Evolutionary conservation across 1,139 yeast species (phyloP).

Genomic region (Suhomyces yuchorum): DNA sequence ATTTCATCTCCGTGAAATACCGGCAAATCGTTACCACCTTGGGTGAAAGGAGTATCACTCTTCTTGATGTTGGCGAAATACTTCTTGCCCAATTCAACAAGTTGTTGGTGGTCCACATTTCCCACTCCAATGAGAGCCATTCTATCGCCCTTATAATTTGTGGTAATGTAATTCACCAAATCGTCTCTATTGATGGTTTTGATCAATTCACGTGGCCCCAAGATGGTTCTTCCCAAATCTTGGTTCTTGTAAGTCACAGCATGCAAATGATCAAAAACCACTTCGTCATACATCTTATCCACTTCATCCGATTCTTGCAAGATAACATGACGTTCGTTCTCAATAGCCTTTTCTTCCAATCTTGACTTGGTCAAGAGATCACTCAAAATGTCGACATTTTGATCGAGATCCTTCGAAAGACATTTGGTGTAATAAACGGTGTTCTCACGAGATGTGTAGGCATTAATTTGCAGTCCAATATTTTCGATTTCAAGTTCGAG

Average conservation of each 20-base stretch:
- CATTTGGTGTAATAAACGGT: conserved; percentile 96
- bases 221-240: conserved; percentile 94
- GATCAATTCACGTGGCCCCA: conserved; percentile 92
- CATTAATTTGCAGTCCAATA: conserved; percentile 95
- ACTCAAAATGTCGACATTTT: conserved; percentile 82
- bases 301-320: conserved; percentile 97
- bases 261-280: conserved; percentile 94
- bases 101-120: conserved; percentile 81
- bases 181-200: conserved; percentile 76
- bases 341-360: conserved; percentile 81
- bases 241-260: conserved; percentile 89
- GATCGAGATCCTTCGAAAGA: conserved; percentile 75
- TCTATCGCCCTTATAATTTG: conserved; percentile 93
- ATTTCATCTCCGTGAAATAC: conserved; percentile 84
- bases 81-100: conserved; percentile 74
- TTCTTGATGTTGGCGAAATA: conserved; percentile 76
- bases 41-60: conserved; percentile 62
- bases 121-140: conserved; percentile 98
- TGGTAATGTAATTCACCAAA: conserved; percentile 73
- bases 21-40: conserved; percentile 82
- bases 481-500: conserved; percentile 93
- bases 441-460: conserved; percentile 95
- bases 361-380: conserved; percentile 88
- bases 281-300: conserved; percentile 97
- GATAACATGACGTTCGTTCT: conserved; percentile 93